Evolutionary conservation across 495 filamentous ascomycete species (phyloP).

Genomic region (Collariella sp.): DNA sequence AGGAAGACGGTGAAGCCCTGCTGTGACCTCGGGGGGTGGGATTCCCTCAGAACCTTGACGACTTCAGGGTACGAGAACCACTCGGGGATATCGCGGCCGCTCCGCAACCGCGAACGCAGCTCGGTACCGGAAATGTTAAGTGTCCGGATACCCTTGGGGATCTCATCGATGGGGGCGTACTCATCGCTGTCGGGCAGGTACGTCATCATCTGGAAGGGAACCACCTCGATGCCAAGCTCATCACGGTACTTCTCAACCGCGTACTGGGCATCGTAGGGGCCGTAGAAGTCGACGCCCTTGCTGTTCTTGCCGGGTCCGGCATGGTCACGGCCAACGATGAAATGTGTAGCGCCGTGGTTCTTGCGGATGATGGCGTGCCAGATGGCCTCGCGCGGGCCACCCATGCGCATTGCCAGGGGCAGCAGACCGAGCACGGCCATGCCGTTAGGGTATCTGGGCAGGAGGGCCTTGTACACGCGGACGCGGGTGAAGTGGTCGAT

Average conservation of each 20-base stretch:
- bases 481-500: conserved; percentile 99
- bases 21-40: conserved; percentile 74
- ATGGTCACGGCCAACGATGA: conserved; percentile 97
- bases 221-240: conserved; percentile 96
- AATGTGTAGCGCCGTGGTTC: conserved; percentile 98
- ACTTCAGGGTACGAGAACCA: conserved; percentile 99
- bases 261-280: conserved; percentile 96
- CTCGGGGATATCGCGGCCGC: conserved; percentile 87
- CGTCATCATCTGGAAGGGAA: conserved; percentile 99
- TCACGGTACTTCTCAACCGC: conserved; percentile 93
- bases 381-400: conserved; percentile 93
- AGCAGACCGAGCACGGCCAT: conserved; percentile 97
- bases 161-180: conserved; percentile 86
- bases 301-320: conserved; percentile 95
- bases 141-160: conserved; percentile 72
- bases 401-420: conserved; percentile 97
- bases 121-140: conserved; percentile 97
- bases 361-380: conserved; percentile 99
- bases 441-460: conserved; percentile 96
- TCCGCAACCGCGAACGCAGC: conserved; percentile 80
- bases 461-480: conserved; percentile 92
- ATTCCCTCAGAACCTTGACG: conserved; percentile 88
- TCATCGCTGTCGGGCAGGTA: conserved; percentile 96
- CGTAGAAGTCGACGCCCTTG: conserved; percentile 94
- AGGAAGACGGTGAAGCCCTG: conserved; percentile 99